Evolutionary conservation across 106 monocot genomes (phyloP).

Genomic region (Allium sativum): DNA sequence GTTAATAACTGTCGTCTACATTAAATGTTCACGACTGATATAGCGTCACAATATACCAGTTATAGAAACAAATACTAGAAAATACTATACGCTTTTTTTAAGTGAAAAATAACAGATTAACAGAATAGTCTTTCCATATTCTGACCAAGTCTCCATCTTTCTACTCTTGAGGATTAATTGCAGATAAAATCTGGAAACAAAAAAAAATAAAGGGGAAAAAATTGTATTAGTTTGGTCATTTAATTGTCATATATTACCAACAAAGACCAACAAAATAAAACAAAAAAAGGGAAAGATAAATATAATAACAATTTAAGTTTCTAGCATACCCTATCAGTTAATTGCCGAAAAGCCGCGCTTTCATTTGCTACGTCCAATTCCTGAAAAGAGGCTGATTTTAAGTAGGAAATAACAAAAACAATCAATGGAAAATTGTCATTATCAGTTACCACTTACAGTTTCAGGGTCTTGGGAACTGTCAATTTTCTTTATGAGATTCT

Average conservation of each 20-base stretch:
- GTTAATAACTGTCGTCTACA: too few species aligned
- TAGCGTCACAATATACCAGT: too few species aligned
- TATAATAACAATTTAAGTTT: too few species aligned
- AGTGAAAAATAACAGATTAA: too few species aligned
- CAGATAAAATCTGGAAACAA: constrained; percentile 15
- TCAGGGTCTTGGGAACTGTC: constrained; percentile 40
- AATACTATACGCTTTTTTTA: too few species aligned
- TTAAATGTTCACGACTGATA: too few species aligned
- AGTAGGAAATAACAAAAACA: background rate
- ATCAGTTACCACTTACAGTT: constrained; percentile 18
- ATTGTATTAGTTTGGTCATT: background rate
- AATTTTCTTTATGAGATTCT: constrained; percentile 35
- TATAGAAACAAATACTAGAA: too few species aligned
- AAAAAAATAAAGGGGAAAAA: background rate
- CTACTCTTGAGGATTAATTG: constrained; percentile 11
- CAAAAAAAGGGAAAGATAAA: too few species aligned
- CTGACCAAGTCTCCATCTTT: background rate
- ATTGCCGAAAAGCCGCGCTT: constrained; percentile 28
- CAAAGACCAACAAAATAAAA: too few species aligned
- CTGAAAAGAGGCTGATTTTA: constrained; percentile 10
- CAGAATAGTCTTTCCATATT: background rate
- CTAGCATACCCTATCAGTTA: constrained; percentile 36
- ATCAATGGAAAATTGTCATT: background rate
- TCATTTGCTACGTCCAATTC: constrained; percentile 47
- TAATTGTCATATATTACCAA: background rate